A percentile compares a stretch with the other conserved stretches of the same genome.
Evolutionary conservation across 2,329 filamentous ascomycete genomes (phyloP).

Genomic region (Periconia macrospinosa): DNA sequence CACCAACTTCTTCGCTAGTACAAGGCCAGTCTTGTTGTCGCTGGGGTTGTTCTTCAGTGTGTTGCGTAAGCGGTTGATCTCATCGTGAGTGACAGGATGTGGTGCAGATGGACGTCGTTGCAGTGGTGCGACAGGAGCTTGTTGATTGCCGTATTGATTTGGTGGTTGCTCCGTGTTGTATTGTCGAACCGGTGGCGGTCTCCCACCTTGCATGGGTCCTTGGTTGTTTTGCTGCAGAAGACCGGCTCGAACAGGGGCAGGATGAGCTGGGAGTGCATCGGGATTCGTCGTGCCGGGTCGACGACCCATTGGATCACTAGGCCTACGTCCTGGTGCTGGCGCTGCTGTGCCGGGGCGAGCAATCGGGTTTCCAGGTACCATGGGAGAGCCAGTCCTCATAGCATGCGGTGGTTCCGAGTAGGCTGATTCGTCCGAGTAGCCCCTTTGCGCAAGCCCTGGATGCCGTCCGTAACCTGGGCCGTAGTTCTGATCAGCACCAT

Average conservation of each 20-base stretch:
- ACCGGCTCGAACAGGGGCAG: constrained; percentile 57
- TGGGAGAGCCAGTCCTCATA: constrained; percentile 32
- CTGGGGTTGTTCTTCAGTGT: constrained; percentile 70
- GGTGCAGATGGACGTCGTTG: constrained; percentile 22
- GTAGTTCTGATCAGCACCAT: constrained; percentile 16
- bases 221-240: constrained; percentile 41
- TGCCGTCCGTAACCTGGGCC: constrained; percentile 21
- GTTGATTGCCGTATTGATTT: constrained; percentile 32
- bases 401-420: constrained; percentile 41
- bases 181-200: constrained; percentile 57
- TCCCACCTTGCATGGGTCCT: constrained; percentile 35
- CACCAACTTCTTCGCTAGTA: constrained; percentile 78
- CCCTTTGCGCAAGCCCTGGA: constrained; percentile 34
- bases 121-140: constrained; percentile 15
- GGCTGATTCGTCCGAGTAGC: constrained; percentile 37
- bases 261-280: constrained; percentile 59
- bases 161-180: constrained; percentile 50
- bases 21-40: constrained; percentile 71
- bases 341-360: constrained; percentile 35
- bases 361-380: constrained; percentile 27
- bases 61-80: constrained; percentile 74
- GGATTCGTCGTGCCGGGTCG: constrained; percentile 53
- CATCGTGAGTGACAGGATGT: constrained; percentile 71
- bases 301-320: constrained; percentile 31
- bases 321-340: constrained; percentile 29